Percentiles rank a stretch among this genome's conserved stretches.
Conservation (phyloP, 2,329 filamentous ascomycete species). For the Arthrinium puccinioides region DNA sequence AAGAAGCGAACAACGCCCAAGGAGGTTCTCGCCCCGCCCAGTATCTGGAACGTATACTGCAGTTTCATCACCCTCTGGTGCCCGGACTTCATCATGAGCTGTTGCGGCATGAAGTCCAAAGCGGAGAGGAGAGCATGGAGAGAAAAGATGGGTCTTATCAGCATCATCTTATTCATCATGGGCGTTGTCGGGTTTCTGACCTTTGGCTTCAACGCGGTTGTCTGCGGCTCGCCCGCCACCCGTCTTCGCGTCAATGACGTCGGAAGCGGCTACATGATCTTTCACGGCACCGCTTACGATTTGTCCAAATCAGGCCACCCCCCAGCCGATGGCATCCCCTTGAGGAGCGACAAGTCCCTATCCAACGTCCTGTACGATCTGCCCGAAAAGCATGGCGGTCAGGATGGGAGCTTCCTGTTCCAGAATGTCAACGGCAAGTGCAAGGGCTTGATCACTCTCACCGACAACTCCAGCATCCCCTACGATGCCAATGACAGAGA, state of each 20-base stretch:
- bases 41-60: constrained; percentile 93
- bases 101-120: constrained; percentile 78
- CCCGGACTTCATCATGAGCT: constrained; percentile 75
- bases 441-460: constrained; percentile 77
- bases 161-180: constrained; percentile 84
- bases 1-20: constrained; percentile 45
- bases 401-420: constrained; percentile 94
- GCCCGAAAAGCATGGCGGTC: constrained; percentile 73
- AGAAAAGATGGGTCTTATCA: constrained; percentile 95
- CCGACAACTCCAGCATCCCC: constrained; percentile 68
- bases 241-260: constrained; percentile 81
- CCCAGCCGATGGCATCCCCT: constrained; percentile 68
- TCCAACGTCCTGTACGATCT: constrained; percentile 84
- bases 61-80: constrained; percentile 91
- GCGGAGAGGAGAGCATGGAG: constrained; percentile 90
- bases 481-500: constrained; percentile 55
- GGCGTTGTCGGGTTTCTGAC: constrained; percentile 88
- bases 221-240: constrained; percentile 67
- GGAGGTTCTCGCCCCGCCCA: constrained; percentile 69
- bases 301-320: constrained; percentile 72
- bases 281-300: constrained; percentile 88
- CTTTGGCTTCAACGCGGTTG: constrained; percentile 87
- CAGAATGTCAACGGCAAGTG: constrained; percentile 97
- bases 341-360: constrained; percentile 35
- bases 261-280: constrained; percentile 81